These are phyloP conservation scores for Periconia sp. DNA, from an alignment of 2,329 filamentous ascomycete species.

Conservation along the genomic window DNA sequence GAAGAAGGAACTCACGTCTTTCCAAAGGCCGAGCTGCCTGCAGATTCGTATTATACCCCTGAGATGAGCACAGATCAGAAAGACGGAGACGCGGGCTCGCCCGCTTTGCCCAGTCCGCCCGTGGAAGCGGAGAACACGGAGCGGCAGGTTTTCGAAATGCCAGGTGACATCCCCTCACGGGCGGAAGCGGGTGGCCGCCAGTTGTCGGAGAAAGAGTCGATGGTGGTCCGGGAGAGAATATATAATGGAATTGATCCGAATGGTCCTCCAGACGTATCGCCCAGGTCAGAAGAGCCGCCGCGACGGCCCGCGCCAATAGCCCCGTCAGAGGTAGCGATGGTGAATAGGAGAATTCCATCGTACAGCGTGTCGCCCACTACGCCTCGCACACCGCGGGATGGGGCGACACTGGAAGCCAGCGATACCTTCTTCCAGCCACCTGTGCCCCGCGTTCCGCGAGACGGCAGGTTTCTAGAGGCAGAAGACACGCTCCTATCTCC, in stretches of 20 bases:
- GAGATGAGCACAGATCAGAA: slow-evolving; percentile 22
- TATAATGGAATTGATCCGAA: slow-evolving; percentile 53
- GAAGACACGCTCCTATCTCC: slow-evolving; percentile 41
- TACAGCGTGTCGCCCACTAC: slow-evolving; percentile 37
- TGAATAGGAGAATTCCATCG: slow-evolving; percentile 32
- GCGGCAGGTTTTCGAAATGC: slow-evolving; percentile 55
- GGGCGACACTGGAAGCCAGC: slow-evolving; percentile 18
- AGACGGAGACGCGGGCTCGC: slow-evolving; percentile 21
- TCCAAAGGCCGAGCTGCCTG: slow-evolving; percentile 54
- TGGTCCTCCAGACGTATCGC: slow-evolving; percentile 22
- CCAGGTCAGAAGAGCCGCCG: slow-evolving; percentile 23
- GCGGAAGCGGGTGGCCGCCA: slow-evolving; percentile 57
- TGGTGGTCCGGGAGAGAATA: slow-evolving; percentile 51
- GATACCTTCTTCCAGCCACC: slow-evolving; percentile 24
- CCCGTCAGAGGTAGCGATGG: slow-evolving; percentile 34
- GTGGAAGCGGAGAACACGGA: slow-evolving; percentile 46
- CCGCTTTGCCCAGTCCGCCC: slow-evolving; percentile 19
- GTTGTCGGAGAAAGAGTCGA: slow-evolving; percentile 56
- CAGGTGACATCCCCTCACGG: slow-evolving; percentile 61
- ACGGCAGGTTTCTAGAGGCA: slow-evolving; percentile 24
- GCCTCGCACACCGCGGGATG: slow-evolving; percentile 34
- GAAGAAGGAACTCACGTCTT: slow-evolving; percentile 42
- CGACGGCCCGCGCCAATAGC: slow-evolving; percentile 31
- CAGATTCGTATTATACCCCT: slow-evolving; percentile 29
- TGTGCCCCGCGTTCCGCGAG: slow-evolving; percentile 16